Conservation (phyloP, 306 rosid species). For the Cyclanthera cordifolia region DNA sequence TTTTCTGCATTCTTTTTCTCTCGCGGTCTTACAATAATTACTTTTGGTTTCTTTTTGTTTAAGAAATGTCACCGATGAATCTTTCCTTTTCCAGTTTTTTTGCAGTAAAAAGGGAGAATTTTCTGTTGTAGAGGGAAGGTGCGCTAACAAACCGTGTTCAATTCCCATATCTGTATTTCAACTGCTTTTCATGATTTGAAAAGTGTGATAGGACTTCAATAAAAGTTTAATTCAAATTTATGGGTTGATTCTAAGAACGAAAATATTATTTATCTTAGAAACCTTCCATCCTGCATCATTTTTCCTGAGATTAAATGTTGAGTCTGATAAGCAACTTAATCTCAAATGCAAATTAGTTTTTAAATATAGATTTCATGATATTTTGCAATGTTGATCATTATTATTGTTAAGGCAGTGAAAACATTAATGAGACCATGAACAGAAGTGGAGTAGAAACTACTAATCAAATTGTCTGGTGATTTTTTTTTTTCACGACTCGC, state of each 20-base stretch:
- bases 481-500: neutral
- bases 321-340: neutral
- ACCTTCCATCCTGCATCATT: neutral
- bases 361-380: slow-evolving; percentile 3
- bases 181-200: neutral
- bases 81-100: slow-evolving; percentile 28
- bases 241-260: neutral
- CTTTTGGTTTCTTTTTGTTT: slow-evolving; percentile 1
- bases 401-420: neutral
- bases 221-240: neutral
- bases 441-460: neutral
- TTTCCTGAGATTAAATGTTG: neutral
- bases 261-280: neutral
- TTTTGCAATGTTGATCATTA: neutral
- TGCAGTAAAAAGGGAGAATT: slow-evolving; percentile 37
- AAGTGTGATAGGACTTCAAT: neutral
- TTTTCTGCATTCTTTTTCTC: neutral
- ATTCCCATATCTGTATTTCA: neutral
- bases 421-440: neutral
- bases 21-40: neutral
- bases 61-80: slow-evolving; percentile 2
- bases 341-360: neutral
- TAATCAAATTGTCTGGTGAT: neutral
- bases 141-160: slow-evolving; percentile 11
- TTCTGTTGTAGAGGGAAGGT: slow-evolving; percentile 60